Evolutionary conservation across 768 basidiomycete species (phyloP).

Genomic region (Calocybe indica): DNA sequence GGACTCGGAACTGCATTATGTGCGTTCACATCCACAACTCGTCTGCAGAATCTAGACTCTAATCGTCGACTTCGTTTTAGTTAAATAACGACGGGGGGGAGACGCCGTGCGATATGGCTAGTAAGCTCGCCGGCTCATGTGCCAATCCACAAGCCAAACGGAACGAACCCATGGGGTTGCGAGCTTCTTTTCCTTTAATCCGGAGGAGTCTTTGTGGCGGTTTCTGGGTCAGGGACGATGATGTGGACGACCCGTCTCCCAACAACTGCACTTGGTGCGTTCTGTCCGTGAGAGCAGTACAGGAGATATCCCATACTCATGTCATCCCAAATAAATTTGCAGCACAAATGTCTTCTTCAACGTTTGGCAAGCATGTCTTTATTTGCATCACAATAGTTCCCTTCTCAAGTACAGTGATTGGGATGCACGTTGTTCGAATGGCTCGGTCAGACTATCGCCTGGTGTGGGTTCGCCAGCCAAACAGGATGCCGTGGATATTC

Average conservation of each 20-base stretch:
- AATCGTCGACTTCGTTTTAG: not conserved
- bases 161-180: constrained; percentile 2
- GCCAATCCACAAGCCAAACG: not conserved
- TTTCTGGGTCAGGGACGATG: not conserved
- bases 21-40: not conserved
- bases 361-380: constrained; percentile 18
- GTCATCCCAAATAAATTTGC: not conserved
- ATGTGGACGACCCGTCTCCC: not conserved
- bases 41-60: not conserved
- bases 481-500: constrained; percentile 3
- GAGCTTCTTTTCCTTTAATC: not conserved
- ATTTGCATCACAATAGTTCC: constrained; percentile 1
- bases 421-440: constrained; percentile 6
- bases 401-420: constrained; percentile 6
- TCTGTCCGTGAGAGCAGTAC: not conserved
- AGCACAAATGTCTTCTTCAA: constrained; percentile 27
- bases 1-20: not conserved
- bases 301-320: not conserved
- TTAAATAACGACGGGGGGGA: constrained; percentile 5
- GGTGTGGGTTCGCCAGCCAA: constrained; percentile 3
- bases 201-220: not conserved
- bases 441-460: constrained; percentile 5
- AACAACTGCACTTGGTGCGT: constrained; percentile 14
- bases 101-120: constrained; percentile 6
- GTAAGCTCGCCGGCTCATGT: constrained; percentile 5